phyloP scores from a whole-genome alignment of 2,329 filamentous ascomycete genomes.

The Chaetomiaceae sp. region DNA sequence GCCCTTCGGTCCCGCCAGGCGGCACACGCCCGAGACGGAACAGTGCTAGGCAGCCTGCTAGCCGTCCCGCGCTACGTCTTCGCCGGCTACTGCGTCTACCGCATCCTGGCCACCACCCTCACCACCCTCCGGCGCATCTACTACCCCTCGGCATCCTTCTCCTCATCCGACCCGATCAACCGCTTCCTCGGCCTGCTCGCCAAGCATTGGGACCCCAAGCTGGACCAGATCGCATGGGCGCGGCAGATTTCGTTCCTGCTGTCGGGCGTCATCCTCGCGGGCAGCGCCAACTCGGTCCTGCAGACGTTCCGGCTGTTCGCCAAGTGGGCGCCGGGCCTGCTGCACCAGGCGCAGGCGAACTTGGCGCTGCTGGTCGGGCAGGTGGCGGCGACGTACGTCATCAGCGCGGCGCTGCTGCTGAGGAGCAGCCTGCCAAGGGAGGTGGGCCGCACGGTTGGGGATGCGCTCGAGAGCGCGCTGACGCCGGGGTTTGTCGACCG shows the following conservation, averaged over 20 bases:
- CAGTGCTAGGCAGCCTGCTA: constrained; percentile 59
- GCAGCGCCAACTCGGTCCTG: constrained; percentile 76
- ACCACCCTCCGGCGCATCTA: constrained; percentile 60
- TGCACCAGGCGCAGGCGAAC: constrained; percentile 71
- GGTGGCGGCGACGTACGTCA: constrained; percentile 79
- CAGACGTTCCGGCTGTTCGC: constrained; percentile 81
- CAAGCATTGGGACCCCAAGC: constrained; percentile 75
- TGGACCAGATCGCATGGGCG: constrained; percentile 79
- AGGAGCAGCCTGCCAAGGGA: constrained; percentile 73
- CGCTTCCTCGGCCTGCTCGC: constrained; percentile 74
- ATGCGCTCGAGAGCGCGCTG: constrained; percentile 71
- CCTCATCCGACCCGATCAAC: constrained; percentile 76
- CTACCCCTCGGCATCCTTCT: constrained; percentile 48
- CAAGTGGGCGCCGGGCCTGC: constrained; percentile 65
- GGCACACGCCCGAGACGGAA: constrained; percentile 62
- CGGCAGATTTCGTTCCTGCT: constrained; percentile 80
- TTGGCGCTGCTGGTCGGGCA: constrained; percentile 75
- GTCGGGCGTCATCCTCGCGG: constrained; percentile 75
- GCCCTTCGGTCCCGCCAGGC: constrained; percentile 59
- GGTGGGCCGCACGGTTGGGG: constrained; percentile 70
- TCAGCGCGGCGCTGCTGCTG: constrained; percentile 71
- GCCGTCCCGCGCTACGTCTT: constrained; percentile 63
- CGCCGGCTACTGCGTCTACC: constrained; percentile 78
- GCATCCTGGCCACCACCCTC: constrained; percentile 66
- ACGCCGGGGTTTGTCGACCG: constrained; percentile 68